phyloP scores from a whole-genome alignment of 805 yeast genomes.

The Wickerhamiella slavikovae region DNA sequence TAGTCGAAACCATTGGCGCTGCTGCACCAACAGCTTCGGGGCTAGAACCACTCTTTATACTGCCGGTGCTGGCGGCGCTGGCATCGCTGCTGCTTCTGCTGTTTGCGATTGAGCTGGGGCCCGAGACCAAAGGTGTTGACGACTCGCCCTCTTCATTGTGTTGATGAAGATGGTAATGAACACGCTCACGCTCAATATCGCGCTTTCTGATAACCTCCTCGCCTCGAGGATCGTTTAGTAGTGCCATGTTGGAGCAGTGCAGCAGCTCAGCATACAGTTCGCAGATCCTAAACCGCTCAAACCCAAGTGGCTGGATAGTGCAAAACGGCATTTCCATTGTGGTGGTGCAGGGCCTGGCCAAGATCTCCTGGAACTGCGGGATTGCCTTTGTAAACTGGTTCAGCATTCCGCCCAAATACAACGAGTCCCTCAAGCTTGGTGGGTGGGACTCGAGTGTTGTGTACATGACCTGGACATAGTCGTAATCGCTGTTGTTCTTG shows the following conservation, averaged over 20 bases:
- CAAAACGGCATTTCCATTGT: slow-evolving; percentile 43
- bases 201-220: slow-evolving; percentile 47
- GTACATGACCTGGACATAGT: slow-evolving; percentile 64
- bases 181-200: slow-evolving; percentile 32
- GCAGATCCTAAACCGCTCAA: slow-evolving; percentile 74
- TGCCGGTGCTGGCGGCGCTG: background rate
- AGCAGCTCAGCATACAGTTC: slow-evolving; percentile 85
- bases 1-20: background rate
- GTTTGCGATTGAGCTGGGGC: background rate
- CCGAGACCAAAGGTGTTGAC: background rate
- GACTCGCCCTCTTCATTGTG: background rate
- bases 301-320: slow-evolving; percentile 56
- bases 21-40: background rate
- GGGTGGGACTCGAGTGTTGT: slow-evolving; percentile 77
- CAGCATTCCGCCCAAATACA: slow-evolving; percentile 73
- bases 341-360: too few species aligned
- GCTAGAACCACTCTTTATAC: too few species aligned
- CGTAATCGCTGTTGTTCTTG: slow-evolving; percentile 92
- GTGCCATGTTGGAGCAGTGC: slow-evolving; percentile 94
- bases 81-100: background rate
- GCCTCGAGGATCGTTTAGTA: slow-evolving; percentile 59
- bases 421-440: slow-evolving; percentile 81
- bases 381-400: slow-evolving; percentile 56
- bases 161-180: background rate
- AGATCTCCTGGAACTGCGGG: slow-evolving; percentile 43